phyloP scores from a whole-genome alignment of 1,284 basidiomycete genomes.

The Leccinum pachyderme region DNA sequence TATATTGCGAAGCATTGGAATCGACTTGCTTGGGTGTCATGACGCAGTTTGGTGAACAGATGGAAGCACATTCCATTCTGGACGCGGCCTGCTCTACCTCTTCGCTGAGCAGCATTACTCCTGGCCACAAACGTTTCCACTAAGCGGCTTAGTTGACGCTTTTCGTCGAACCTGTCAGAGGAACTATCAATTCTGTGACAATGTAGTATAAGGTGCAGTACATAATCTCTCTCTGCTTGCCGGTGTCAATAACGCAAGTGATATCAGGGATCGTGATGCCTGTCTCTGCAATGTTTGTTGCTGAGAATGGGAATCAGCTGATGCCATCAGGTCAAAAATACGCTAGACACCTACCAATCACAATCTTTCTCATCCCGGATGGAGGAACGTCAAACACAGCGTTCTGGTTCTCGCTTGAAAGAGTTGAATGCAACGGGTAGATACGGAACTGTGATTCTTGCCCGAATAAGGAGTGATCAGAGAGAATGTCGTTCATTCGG shows the following conservation, averaged over 20 bases:
- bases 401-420: slow-evolving; percentile 87
- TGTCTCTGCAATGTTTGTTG: slow-evolving; percentile 76
- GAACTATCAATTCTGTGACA: slow-evolving; percentile 11
- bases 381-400: slow-evolving; percentile 90
- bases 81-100: slow-evolving; percentile 92
- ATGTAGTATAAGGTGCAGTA: slow-evolving; percentile 27
- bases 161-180: slow-evolving; percentile 84
- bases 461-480: slow-evolving; percentile 77
- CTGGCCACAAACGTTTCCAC: slow-evolving; percentile 91
- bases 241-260: slow-evolving; percentile 95
- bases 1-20: slow-evolving; percentile 26
- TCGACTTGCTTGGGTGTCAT: slow-evolving; percentile 66
- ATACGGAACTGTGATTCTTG: slow-evolving; percentile 67
- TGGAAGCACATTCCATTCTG: slow-evolving; percentile 93
- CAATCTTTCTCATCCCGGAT: slow-evolving; percentile 82
- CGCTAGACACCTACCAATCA: slow-evolving; percentile 63
- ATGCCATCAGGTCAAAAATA: slow-evolving; percentile 60
- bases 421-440: slow-evolving; percentile 91
- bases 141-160: slow-evolving; percentile 91
- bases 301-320: slow-evolving; percentile 49
- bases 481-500: slow-evolving; percentile 79
- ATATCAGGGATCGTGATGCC: slow-evolving; percentile 99
- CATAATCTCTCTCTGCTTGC: slow-evolving; percentile 94
- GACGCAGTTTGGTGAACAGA: slow-evolving; percentile 86
- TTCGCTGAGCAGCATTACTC: slow-evolving; percentile 92